Percentiles rank a stretch among this genome's conserved stretches.
Conservation (phyloP, 495 filamentous ascomycete genomes). For the Penicillium riverlandense region DNA sequence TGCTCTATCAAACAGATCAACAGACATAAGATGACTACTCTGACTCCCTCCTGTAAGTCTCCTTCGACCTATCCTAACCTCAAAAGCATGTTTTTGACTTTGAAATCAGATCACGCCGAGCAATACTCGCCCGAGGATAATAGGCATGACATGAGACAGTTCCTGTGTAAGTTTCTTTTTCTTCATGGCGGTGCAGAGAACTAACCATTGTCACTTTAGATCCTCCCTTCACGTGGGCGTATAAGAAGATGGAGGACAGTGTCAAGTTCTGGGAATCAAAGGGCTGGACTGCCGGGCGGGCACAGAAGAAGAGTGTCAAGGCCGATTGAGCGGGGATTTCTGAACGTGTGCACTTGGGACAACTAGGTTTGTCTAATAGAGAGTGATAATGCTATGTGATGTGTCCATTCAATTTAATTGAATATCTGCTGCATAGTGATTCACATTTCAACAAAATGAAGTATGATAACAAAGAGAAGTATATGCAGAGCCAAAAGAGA, state of each 20-base stretch:
- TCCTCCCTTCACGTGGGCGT: slow-evolving; percentile 32
- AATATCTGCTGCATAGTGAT: not conserved
- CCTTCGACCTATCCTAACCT: no score
- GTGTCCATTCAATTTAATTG: no score
- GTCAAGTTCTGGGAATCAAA: slow-evolving; percentile 33
- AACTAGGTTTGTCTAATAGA: no score
- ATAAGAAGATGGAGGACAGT: slow-evolving; percentile 36
- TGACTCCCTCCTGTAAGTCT: slow-evolving; percentile 45
- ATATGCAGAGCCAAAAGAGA: not conserved
- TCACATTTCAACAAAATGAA: not conserved
- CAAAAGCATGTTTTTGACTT: no score
- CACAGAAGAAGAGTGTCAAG: slow-evolving; percentile 36
- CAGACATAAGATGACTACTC: slow-evolving; percentile 60
- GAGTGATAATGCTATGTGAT: no score
- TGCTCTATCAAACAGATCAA: slow-evolving; percentile 26
- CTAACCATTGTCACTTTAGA: slow-evolving; percentile 9
- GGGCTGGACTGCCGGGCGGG: slow-evolving; percentile 29
- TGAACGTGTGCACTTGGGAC: no score
- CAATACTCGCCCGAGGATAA: slow-evolving; percentile 60
- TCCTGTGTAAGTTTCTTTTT: slow-evolving; percentile 24
- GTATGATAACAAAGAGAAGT: slow-evolving; percentile 3
- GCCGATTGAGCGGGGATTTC: slow-evolving; percentile 15
- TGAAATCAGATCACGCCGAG: slow-evolving; percentile 34
- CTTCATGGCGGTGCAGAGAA: not conserved
- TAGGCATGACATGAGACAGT: slow-evolving; percentile 60